Base-by-base conservation (phyloP, 495 filamentous ascomycete genomes). In the Hapsidospora chrysogenum region DNA sequence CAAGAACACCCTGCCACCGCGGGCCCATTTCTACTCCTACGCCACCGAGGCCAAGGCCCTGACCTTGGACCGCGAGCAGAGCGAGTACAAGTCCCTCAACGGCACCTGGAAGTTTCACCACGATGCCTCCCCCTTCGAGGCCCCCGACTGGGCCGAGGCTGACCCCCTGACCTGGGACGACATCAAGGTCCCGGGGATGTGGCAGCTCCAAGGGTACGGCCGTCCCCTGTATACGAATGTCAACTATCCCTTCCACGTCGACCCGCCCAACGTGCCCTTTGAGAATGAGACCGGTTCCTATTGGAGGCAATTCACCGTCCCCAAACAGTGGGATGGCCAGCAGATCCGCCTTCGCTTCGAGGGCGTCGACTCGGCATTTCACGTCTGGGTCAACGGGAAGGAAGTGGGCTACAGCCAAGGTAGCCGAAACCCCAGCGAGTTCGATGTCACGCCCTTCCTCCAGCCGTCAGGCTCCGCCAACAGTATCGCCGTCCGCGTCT, bases 361-460 rank as follows among this genome's bases (percentile, higher is more conserved):
- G 31, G 77, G 76, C 9, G 77, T 80, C 3, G 77, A 80, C 45
- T 67, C 73, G 35, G 68, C 75, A 4, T 81, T 78, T 45, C 68
- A 73, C 39, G 48, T 80, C 11, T 81, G 68, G 66, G 47, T 81
- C 27, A 81, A 80, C 43, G 72, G 69, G 0, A 56, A 60, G 17
- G 51, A 68, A 37, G 66, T 80, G 14, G 77, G 76, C 13, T 81
- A 81, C 47, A 70, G 67, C 13, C 76, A 81, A 40, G 76, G 76
- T 1, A 68, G 70, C 26, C 58, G 76, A 29, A 80, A 79, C 40
- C 67, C 76, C 3, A 65, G 68, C 17, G 76, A 81, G 37, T 81
- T 78, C 41, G 74, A 81, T 43, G 56, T 81, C 14, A 70, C 71
- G 1, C 31, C 51, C 1, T 55, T 57, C 22, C 54, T 76, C 7